Evolutionary conservation across 805 yeast species (phyloP).

Genomic region (Yamadazyma akitaensis): DNA sequence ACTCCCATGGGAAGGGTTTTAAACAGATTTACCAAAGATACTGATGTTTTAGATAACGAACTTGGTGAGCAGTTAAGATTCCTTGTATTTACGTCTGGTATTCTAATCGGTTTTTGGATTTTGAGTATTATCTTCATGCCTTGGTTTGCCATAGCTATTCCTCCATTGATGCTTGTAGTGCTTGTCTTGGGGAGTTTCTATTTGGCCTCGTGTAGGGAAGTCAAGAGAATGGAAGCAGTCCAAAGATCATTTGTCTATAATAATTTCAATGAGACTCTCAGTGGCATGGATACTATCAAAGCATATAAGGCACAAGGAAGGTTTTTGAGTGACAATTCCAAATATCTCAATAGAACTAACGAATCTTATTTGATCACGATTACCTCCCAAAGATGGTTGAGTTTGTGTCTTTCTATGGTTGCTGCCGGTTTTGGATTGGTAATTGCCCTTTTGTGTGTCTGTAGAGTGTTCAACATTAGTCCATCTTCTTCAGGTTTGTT

Average conservation of each 20-base stretch:
- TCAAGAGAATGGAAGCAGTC: slow-evolving; percentile 34
- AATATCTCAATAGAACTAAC: slow-evolving; percentile 26
- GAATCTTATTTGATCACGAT: slow-evolving; percentile 31
- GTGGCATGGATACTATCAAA: slow-evolving; percentile 34
- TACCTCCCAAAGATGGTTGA: slow-evolving; percentile 36
- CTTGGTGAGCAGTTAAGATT: slow-evolving; percentile 64
- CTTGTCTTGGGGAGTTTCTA: slow-evolving; percentile 26
- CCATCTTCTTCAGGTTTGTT: slow-evolving; percentile 35
- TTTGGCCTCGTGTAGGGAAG: slow-evolving; percentile 34
- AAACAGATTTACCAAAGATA: slow-evolving; percentile 83
- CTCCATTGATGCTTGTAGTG: slow-evolving; percentile 24
- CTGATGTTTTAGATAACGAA: slow-evolving; percentile 78
- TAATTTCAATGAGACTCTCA: slow-evolving; percentile 33
- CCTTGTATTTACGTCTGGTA: slow-evolving; percentile 51
- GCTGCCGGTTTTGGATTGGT: slow-evolving; percentile 26
- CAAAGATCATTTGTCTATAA: slow-evolving; percentile 37
- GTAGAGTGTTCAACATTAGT: slow-evolving; percentile 27
- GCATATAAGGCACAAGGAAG: slow-evolving; percentile 24
- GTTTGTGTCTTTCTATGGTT: slow-evolving; percentile 26
- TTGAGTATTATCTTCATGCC: slow-evolving; percentile 35
- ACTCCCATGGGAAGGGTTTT: slow-evolving; percentile 84
- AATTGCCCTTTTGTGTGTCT: slow-evolving; percentile 31
- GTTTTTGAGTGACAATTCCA: slow-evolving; percentile 24
- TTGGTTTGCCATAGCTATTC: slow-evolving; percentile 37
- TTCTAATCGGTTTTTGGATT: slow-evolving; percentile 52